Percentiles rank a stretch among this genome's conserved stretches.
Conservation (phyloP, 2,329 filamentous ascomycete genomes). For the Aureobasidium uvarum region DNA sequence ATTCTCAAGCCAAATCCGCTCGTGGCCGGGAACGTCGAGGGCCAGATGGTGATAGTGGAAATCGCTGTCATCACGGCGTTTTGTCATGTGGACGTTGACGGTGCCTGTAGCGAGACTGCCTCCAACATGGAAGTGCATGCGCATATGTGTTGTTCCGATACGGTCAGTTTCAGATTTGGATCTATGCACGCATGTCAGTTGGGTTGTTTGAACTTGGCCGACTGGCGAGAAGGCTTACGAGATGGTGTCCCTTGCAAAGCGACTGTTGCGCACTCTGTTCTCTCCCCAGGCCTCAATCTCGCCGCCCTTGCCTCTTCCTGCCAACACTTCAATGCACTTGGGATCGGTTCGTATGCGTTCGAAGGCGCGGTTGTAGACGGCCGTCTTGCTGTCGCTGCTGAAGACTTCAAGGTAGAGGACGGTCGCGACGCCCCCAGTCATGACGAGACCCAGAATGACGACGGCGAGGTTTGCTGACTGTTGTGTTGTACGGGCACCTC, state of each 20-base stretch:
- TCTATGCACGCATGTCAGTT: constrained; percentile 42
- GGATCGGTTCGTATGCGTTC: constrained; percentile 71
- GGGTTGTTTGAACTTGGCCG: no score
- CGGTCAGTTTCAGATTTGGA: constrained; percentile 68
- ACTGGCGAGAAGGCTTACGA: constrained; percentile 38
- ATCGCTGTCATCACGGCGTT: constrained; percentile 60
- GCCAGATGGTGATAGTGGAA: constrained; percentile 78
- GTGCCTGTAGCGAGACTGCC: constrained; percentile 71
- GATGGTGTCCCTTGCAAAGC: constrained; percentile 69
- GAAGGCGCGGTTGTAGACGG: constrained; percentile 84
- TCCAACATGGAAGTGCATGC: constrained; percentile 84
- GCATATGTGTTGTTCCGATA: constrained; percentile 73
- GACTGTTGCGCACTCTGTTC: constrained; percentile 64
- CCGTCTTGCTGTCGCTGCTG: constrained; percentile 76
- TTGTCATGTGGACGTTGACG: constrained; percentile 75
- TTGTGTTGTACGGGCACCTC: constrained; percentile 79
- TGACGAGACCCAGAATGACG: constrained; percentile 68
- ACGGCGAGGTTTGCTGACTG: constrained; percentile 86
- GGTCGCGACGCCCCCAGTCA: constrained; percentile 76
- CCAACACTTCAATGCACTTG: constrained; percentile 70
- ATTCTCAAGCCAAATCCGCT: constrained; percentile 65
- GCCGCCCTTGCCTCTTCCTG: constrained; percentile 48
- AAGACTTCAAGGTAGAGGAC: constrained; percentile 81
- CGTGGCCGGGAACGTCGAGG: constrained; percentile 69
- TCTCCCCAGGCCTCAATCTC: constrained; percentile 82